Evolutionary conservation across 2,329 filamentous ascomycete genomes (phyloP).

Genomic region (Sporothrix brasiliensis): DNA sequence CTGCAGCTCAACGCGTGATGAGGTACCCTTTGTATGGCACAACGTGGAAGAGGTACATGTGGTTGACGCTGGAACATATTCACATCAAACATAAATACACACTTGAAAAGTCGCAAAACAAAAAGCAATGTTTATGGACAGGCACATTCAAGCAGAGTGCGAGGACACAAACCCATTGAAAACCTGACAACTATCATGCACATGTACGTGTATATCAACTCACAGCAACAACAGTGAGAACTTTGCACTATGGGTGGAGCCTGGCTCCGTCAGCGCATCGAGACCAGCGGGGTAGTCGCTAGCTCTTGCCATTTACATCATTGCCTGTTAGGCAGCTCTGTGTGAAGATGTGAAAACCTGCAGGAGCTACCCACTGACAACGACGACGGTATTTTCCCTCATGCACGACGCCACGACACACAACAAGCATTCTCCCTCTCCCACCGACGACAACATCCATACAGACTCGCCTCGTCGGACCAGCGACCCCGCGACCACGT

Average conservation of each 20-base stretch:
- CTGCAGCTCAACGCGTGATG: neutral
- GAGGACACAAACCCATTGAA: too few species aligned
- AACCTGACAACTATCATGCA: too few species aligned
- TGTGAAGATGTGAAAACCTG: constrained; percentile 21
- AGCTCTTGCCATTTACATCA: constrained; percentile 26
- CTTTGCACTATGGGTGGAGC: constrained; percentile 15
- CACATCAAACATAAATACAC: neutral
- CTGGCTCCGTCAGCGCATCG: constrained; percentile 10
- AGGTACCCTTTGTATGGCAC: neutral
- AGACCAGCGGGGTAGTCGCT: constrained; percentile 22
- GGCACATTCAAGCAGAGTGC: neutral
- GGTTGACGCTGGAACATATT: too few species aligned
- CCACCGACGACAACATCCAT: constrained; percentile 7
- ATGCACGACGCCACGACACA: constrained; percentile 16
- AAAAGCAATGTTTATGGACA: neutral
- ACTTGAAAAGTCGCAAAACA: neutral
- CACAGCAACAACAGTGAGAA: neutral
- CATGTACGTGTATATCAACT: too few species aligned
- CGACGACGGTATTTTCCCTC: constrained; percentile 2
- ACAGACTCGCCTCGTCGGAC: neutral
- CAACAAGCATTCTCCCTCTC: neutral
- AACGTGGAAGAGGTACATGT: neutral
- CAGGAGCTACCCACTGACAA: constrained; percentile 19
- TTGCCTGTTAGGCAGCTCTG: neutral
- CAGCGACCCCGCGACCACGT: neutral